phyloP scores from a whole-genome alignment of 2,329 filamentous ascomycete species.

The Apiospora marii region DNA sequence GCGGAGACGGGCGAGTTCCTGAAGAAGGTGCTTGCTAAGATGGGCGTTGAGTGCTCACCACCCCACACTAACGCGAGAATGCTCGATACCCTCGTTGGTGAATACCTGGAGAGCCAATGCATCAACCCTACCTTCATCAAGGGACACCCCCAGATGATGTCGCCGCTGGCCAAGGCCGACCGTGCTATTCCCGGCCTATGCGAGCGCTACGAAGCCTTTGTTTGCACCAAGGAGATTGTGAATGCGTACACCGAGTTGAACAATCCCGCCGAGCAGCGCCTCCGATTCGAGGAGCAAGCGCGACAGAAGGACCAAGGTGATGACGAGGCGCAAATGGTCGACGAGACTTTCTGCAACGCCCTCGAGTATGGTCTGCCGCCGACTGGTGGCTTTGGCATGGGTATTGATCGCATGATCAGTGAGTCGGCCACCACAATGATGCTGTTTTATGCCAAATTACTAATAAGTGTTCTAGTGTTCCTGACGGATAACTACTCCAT shows the following conservation, averaged over 20 bases:
- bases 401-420: conserved; percentile 84
- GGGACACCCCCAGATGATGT: conserved; percentile 81
- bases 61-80: conserved; percentile 94
- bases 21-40: conserved; percentile 69
- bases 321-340: conserved; percentile 93
- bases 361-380: conserved; percentile 92
- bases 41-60: conserved; percentile 86
- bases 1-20: conserved; percentile 89
- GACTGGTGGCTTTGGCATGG: conserved; percentile 96
- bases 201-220: conserved; percentile 97
- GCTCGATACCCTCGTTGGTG: conserved; percentile 92
- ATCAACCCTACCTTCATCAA: conserved; percentile 92
- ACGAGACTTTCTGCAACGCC: conserved; percentile 92
- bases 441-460: conserved; percentile 54
- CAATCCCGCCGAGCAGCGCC: conserved; percentile 92
- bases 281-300: conserved; percentile 94
- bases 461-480: conserved; percentile 64
- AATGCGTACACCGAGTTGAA: conserved; percentile 99
- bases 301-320: conserved; percentile 96
- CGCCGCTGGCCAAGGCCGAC: conserved; percentile 94
- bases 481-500: conserved; percentile 95
- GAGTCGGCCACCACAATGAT: conserved; percentile 94
- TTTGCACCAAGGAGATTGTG: conserved; percentile 95
- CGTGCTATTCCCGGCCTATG: conserved; percentile 82
- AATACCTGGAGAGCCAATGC: conserved; percentile 83